Conservation (phyloP, 148 eudicot genomes). For the Pharnaceum exiguum region DNA sequence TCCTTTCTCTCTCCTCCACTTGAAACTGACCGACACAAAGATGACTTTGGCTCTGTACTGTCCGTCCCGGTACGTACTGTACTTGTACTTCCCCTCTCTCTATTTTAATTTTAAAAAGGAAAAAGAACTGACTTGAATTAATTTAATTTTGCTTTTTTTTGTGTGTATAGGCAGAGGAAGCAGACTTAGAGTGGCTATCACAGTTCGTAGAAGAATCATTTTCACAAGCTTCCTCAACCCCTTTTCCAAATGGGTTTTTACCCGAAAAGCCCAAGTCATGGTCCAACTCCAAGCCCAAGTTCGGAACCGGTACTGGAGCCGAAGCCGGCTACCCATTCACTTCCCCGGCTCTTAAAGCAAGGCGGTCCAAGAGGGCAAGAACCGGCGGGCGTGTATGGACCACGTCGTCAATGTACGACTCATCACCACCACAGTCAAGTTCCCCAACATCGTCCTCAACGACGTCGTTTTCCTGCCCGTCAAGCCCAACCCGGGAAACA, state of each 20-base stretch:
- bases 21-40: slow-evolving; percentile 7
- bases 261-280: too few relatives aligned
- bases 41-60: slow-evolving; percentile 29
- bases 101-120: neutral
- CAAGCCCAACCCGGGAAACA: slow-evolving; percentile 24
- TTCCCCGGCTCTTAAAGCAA: slow-evolving; percentile 8
- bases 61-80: slow-evolving; percentile 33
- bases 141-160: neutral
- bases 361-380: slow-evolving; percentile 22
- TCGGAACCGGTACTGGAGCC: too few relatives aligned
- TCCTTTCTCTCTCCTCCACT: slow-evolving; percentile 21
- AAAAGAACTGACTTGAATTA: neutral
- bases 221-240: slow-evolving; percentile 21
- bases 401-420: too few relatives aligned
- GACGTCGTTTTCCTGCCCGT: too few relatives aligned
- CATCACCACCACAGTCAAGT: too few relatives aligned
- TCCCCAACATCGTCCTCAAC: too few relatives aligned
- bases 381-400: slow-evolving; percentile 20
- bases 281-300: too few relatives aligned
- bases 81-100: neutral
- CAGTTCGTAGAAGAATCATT: slow-evolving; percentile 34
- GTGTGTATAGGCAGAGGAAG: slow-evolving; percentile 26
- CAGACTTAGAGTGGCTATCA: slow-evolving; percentile 35
- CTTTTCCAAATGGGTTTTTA: slow-evolving; percentile 14
- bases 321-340: too few relatives aligned